These are phyloP conservation scores for Xylariales sp. DNA, from an alignment of 2,329 filamentous ascomycete species.

Conservation along the genomic window DNA sequence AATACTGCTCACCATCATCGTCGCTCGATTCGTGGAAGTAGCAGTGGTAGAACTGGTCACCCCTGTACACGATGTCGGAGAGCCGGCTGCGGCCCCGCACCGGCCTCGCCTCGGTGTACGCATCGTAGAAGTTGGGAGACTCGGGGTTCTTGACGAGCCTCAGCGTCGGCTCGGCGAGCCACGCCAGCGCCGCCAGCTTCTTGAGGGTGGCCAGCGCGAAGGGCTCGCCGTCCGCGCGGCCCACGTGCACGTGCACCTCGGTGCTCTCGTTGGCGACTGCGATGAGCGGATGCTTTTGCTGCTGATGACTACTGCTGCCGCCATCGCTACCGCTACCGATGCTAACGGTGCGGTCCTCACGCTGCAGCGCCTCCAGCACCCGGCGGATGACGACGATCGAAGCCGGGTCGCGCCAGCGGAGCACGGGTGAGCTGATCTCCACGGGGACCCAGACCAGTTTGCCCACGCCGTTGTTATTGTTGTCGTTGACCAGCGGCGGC, in stretches of 20 bases:
- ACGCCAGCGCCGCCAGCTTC: slow-evolving; percentile 28
- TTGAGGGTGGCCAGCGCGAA: slow-evolving; percentile 28
- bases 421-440: slow-evolving; percentile 32
- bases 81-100: no score
- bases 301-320: no score
- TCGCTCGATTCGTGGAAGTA: no score
- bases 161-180: slow-evolving; percentile 31
- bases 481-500: slow-evolving; percentile 17
- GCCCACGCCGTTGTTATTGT: no score
- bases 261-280: slow-evolving; percentile 34
- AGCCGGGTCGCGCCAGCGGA: slow-evolving; percentile 18
- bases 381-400: slow-evolving; percentile 13
- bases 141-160: slow-evolving; percentile 29
- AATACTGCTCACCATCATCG: no score
- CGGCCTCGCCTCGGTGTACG: slow-evolving; percentile 35
- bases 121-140: slow-evolving; percentile 31
- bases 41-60: no score
- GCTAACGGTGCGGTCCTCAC: slow-evolving; percentile 18
- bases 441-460: slow-evolving; percentile 30
- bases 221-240: slow-evolving; percentile 25
- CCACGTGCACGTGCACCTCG: slow-evolving; percentile 34
- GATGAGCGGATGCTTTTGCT: no score
- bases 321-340: no score
- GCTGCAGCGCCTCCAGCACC: slow-evolving; percentile 19
- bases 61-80: no score